Conservation (phyloP, 371 early-diverging fungal genomes). For the Fennellomyces sp. region DNA sequence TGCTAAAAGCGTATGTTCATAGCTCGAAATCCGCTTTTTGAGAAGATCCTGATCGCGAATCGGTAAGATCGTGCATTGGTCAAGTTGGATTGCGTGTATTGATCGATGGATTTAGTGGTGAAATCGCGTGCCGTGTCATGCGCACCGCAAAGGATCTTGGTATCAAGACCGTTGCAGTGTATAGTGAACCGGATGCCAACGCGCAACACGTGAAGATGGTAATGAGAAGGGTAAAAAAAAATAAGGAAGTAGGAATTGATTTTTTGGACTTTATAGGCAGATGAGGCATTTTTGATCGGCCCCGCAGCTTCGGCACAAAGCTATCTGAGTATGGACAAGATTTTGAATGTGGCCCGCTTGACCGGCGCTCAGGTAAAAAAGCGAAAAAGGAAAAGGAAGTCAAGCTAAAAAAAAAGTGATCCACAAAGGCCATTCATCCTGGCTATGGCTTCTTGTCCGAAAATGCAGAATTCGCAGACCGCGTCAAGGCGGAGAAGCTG, state of each 20-base stretch:
- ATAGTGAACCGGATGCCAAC: constrained; percentile 90
- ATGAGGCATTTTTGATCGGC: constrained; percentile 93
- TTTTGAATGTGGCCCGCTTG: constrained; percentile 79
- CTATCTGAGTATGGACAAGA: constrained; percentile 87
- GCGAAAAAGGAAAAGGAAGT: background rate
- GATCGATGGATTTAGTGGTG: constrained; percentile 60
- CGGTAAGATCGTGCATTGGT: too few relatives aligned
- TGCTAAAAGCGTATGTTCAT: background rate
- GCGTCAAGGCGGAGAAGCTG: constrained; percentile 64
- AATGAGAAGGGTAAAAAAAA: background rate
- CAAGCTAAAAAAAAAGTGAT: background rate
- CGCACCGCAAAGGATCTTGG: constrained; percentile 87
- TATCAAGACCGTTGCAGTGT: constrained; percentile 95
- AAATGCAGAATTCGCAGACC: constrained; percentile 88
- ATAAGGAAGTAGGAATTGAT: background rate
- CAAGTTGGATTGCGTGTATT: too few relatives aligned
- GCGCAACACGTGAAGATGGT: constrained; percentile 82
- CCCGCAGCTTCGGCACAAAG: constrained; percentile 84
- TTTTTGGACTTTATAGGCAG: constrained; percentile 63
- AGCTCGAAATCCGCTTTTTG: constrained; percentile 76
- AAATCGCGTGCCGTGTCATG: constrained; percentile 91
- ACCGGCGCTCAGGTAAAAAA: constrained; percentile 79
- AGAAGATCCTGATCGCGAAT: constrained; percentile 89
- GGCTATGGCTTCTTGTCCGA: constrained; percentile 98
- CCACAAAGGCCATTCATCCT: constrained; percentile 85